Conservation (phyloP, 1,139 yeast genomes). For the Candida tetrigidarum region DNA sequence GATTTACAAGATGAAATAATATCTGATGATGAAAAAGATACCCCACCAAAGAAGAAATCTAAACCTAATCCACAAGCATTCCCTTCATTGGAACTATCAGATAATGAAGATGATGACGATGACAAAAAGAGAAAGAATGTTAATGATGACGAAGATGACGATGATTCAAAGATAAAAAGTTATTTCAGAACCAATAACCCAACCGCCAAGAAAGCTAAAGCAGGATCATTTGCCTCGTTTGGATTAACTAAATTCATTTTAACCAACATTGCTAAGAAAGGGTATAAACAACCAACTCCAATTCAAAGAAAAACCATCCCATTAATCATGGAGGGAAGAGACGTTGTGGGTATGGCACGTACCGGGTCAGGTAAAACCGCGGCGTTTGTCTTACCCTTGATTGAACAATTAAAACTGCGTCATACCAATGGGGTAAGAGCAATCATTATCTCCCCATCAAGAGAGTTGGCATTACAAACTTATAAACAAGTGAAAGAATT, state of each 20-base stretch:
- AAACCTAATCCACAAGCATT: constrained; percentile 38
- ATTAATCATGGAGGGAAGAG: constrained; percentile 80
- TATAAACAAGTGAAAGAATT: constrained; percentile 89
- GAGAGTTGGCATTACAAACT: constrained; percentile 90
- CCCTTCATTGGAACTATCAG: constrained; percentile 72
- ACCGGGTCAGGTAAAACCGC: constrained; percentile 99
- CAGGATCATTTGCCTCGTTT: constrained; percentile 87
- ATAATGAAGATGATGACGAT: constrained; percentile 53
- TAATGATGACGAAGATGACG: constrained; percentile 42
- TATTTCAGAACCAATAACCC: constrained; percentile 45
- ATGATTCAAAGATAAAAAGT: constrained; percentile 33
- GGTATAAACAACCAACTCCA: constrained; percentile 96
- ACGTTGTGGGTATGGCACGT: constrained; percentile 99
- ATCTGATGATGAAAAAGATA: constrained; percentile 28
- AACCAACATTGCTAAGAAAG: constrained; percentile 77
- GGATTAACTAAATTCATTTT: constrained; percentile 80
- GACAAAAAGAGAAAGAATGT: too few relatives aligned
- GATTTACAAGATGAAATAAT: constrained; percentile 65
- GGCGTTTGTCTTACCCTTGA: constrained; percentile 92
- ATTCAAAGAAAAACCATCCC: constrained; percentile 97
- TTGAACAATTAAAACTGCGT: constrained; percentile 69
- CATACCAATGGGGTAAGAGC: constrained; percentile 92
- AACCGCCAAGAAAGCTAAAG: constrained; percentile 66
- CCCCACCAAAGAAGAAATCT: constrained; percentile 21
- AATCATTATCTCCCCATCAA: constrained; percentile 84